A percentile compares a stretch with the other conserved stretches of the same genome.
Conservation (phyloP, 1,139 yeast genomes). For the Scheffersomyces stambukii region DNA sequence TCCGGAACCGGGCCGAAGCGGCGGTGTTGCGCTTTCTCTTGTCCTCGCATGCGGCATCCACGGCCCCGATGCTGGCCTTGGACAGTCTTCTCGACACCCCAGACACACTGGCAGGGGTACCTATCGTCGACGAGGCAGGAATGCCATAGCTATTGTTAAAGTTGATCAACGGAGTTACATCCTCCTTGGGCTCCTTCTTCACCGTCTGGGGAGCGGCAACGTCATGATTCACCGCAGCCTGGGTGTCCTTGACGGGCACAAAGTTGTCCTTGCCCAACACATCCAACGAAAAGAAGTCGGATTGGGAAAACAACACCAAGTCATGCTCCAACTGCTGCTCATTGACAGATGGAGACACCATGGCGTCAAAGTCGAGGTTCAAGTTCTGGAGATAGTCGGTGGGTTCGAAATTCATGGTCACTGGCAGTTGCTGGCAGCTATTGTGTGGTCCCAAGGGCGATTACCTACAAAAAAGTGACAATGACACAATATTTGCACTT, state of each 20-base stretch:
- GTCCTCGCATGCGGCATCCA: constrained; percentile 20
- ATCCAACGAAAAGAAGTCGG: constrained; percentile 48
- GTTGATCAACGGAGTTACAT: neutral
- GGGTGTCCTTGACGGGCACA: constrained; percentile 16
- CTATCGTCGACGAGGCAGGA: neutral
- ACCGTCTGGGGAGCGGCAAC: constrained; percentile 14
- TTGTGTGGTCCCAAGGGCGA: too few relatives aligned
- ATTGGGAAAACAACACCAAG: constrained; percentile 41
- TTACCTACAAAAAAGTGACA: too few relatives aligned
- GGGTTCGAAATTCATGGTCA: constrained; percentile 38
- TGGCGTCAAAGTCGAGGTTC: constrained; percentile 28
- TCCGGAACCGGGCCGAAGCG: constrained; percentile 59
- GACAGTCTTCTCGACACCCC: too few relatives aligned
- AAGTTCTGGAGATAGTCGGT: constrained; percentile 41
- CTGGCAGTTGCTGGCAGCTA: too few relatives aligned
- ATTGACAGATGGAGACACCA: constrained; percentile 20
- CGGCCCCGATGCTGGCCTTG: constrained; percentile 3
- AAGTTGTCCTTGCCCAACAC: constrained; percentile 27
- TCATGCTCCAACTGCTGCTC: constrained; percentile 39
- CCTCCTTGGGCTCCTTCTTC: neutral
- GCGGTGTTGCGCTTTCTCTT: constrained; percentile 59
- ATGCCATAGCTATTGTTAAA: constrained; percentile 1
- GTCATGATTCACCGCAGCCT: constrained; percentile 35
- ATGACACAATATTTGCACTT: too few relatives aligned
- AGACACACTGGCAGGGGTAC: constrained; percentile 1